phyloP scores from a whole-genome alignment of 192 early-diverging fungal genomes.

The Rhizoclosmatium globosum region DNA sequence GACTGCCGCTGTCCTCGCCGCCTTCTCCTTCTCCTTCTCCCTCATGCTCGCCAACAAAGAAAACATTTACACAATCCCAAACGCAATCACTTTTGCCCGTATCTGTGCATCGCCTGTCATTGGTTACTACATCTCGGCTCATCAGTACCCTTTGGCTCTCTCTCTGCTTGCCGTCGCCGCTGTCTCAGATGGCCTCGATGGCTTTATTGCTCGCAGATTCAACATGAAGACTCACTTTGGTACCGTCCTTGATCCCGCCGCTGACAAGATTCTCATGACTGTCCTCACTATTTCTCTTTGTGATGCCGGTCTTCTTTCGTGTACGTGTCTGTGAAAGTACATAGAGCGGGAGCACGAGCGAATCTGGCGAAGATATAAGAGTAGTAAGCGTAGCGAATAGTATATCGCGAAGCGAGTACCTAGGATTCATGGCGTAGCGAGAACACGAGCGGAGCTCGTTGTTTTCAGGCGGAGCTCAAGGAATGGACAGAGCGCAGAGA shows the following conservation, averaged over 20 bases:
- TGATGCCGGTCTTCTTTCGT: conserved; percentile 75
- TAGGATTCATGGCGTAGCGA: too few species aligned
- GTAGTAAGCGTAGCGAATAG: too few species aligned
- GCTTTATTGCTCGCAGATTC: conserved; percentile 87
- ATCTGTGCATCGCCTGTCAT: conserved; percentile 85
- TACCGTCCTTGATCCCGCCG: conserved; percentile 90
- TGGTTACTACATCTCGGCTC: conserved; percentile 85
- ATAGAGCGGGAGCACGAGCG: too few species aligned
- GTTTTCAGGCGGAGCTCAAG: too few species aligned
- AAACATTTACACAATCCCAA: conserved; percentile 92
- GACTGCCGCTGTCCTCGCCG: background rate
- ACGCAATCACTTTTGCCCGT: conserved; percentile 83
- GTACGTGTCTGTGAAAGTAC: conserved; percentile 45
- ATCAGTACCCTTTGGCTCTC: conserved; percentile 75
- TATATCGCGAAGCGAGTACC: too few species aligned
- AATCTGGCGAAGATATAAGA: too few species aligned
- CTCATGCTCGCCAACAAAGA: conserved; percentile 49
- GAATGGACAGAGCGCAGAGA: too few species aligned
- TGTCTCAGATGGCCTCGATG: conserved; percentile 87
- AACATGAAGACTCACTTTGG: conserved; percentile 88
- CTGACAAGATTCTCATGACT: conserved; percentile 95
- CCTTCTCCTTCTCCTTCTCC: background rate
- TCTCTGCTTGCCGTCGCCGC: conserved; percentile 82
- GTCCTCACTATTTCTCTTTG: conserved; percentile 81
- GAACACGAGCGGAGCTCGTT: too few species aligned